Conservation (phyloP, 805 yeast genomes). For the Kluyveromyces lactis region DNA sequence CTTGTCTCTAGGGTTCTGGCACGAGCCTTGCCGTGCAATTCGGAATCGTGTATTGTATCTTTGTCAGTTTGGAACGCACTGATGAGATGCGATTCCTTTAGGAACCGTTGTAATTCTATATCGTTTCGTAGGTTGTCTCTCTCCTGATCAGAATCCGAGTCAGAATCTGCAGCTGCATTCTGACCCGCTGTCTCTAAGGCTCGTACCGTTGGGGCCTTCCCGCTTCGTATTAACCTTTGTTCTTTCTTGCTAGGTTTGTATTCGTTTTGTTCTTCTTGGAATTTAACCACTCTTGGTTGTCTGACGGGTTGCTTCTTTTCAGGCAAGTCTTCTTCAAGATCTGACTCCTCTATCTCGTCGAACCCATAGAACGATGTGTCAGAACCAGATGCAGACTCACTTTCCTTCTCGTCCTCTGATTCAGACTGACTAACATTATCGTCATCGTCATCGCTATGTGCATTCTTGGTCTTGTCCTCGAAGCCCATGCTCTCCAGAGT, state of each 20-base stretch:
- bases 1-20: slow-evolving; percentile 55
- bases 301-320: background rate
- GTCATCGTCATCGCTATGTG: background rate
- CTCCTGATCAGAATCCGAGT: slow-evolving; percentile 29
- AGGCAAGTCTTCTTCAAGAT: too few species aligned
- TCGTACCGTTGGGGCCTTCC: slow-evolving; percentile 40
- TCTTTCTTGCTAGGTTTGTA: slow-evolving; percentile 37
- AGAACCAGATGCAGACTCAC: slow-evolving; percentile 15
- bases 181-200: slow-evolving; percentile 7
- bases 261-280: slow-evolving; percentile 14
- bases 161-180: slow-evolving; percentile 15
- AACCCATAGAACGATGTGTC: background rate
- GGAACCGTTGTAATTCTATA: slow-evolving; percentile 59
- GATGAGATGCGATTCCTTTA: slow-evolving; percentile 63
- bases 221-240: slow-evolving; percentile 45
- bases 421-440: slow-evolving; percentile 25
- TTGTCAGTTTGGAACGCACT: slow-evolving; percentile 37
- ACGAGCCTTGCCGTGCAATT: slow-evolving; percentile 62
- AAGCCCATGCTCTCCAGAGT: slow-evolving; percentile 46
- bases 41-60: slow-evolving; percentile 32
- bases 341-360: background rate
- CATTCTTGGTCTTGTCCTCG: slow-evolving; percentile 35
- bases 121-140: slow-evolving; percentile 58
- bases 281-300: slow-evolving; percentile 23
- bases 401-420: slow-evolving; percentile 16